Conservation (phyloP, 257 asterid species). For the Fraxinus americana region DNA sequence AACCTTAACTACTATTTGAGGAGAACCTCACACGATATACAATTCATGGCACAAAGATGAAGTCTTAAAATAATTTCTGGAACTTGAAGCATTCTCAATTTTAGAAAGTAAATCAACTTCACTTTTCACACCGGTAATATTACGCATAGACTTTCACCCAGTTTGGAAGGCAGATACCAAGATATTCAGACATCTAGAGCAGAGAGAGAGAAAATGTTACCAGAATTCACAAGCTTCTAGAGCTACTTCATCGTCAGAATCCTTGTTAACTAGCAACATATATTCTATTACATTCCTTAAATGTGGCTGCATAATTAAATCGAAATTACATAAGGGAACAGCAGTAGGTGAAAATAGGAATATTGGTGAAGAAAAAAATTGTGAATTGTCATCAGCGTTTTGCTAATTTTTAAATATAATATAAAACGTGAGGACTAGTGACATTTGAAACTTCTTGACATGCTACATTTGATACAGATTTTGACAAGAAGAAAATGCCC, state of each 20-base stretch:
- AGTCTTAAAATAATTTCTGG: slow-evolving; percentile 6
- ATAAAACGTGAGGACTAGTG: background rate
- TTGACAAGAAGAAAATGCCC: slow-evolving; percentile 21
- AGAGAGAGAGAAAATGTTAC: slow-evolving; percentile 36
- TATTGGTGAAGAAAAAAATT: background rate
- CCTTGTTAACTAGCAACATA: slow-evolving; percentile 89
- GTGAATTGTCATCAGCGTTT: slow-evolving; percentile 7
- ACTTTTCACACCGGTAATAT: slow-evolving; percentile 2
- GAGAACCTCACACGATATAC: background rate
- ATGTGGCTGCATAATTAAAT: slow-evolving; percentile 74
- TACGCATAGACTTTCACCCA: slow-evolving; percentile 11
- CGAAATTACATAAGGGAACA: slow-evolving; percentile 35
- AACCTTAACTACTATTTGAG: background rate
- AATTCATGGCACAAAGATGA: background rate
- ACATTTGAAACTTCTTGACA: slow-evolving; percentile 9
- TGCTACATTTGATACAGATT: slow-evolving; percentile 7
- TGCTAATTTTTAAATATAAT: background rate
- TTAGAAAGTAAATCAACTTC: slow-evolving; percentile 9
- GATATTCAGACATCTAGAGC: background rate
- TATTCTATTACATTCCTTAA: slow-evolving; percentile 81
- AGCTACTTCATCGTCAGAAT: slow-evolving; percentile 90
- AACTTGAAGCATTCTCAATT: background rate
- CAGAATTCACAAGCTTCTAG: slow-evolving; percentile 99
- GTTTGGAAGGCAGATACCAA: background rate
- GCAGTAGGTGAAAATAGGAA: background rate